Evolutionary conservation across 2,329 filamentous ascomycete species (phyloP).

Genomic region (Thielaviopsis musarum): DNA sequence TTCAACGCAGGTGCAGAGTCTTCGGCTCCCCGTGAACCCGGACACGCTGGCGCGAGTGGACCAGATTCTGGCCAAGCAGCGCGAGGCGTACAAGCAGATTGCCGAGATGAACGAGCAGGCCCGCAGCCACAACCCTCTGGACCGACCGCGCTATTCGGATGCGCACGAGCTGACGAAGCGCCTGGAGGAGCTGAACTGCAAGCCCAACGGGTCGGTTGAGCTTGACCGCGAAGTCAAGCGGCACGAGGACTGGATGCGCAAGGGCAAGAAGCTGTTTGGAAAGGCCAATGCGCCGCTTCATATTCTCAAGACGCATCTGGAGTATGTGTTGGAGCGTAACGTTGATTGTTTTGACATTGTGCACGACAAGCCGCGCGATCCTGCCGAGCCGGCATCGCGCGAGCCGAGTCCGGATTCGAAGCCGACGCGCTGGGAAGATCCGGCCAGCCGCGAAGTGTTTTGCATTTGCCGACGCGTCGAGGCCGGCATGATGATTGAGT

Average conservation of each 20-base stretch:
- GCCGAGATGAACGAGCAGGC: slow-evolving; percentile 64
- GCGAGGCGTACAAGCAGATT: slow-evolving; percentile 83
- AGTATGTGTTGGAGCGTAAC: slow-evolving; percentile 81
- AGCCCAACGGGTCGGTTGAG: slow-evolving; percentile 78
- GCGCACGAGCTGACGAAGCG: slow-evolving; percentile 82
- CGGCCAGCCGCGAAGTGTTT: slow-evolving; percentile 63
- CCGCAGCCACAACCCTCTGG: slow-evolving; percentile 54
- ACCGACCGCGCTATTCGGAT: slow-evolving; percentile 74
- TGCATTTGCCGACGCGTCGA: slow-evolving; percentile 90
- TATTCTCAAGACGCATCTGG: slow-evolving; percentile 87
- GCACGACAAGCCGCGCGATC: slow-evolving; percentile 68
- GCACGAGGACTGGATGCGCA: slow-evolving; percentile 98
- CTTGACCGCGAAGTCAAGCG: slow-evolving; percentile 86
- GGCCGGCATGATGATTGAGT: slow-evolving; percentile 99
- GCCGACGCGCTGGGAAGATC: slow-evolving; percentile 40
- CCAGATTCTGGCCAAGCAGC: slow-evolving; percentile 85
- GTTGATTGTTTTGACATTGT: slow-evolving; percentile 78
- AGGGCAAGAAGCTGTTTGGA: slow-evolving; percentile 92
- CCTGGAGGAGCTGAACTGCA: slow-evolving; percentile 78
- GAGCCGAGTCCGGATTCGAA: slow-evolving; percentile 47
- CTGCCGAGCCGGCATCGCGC: slow-evolving; percentile 80
- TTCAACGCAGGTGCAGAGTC: slow-evolving; percentile 57
- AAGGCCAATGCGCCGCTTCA: slow-evolving; percentile 95
- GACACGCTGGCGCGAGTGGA: slow-evolving; percentile 74
- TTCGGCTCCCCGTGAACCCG: slow-evolving; percentile 60